Conservation (phyloP, 225 moss, liverwort and hornwort species). For the Thuidium tamariscinum region DNA sequence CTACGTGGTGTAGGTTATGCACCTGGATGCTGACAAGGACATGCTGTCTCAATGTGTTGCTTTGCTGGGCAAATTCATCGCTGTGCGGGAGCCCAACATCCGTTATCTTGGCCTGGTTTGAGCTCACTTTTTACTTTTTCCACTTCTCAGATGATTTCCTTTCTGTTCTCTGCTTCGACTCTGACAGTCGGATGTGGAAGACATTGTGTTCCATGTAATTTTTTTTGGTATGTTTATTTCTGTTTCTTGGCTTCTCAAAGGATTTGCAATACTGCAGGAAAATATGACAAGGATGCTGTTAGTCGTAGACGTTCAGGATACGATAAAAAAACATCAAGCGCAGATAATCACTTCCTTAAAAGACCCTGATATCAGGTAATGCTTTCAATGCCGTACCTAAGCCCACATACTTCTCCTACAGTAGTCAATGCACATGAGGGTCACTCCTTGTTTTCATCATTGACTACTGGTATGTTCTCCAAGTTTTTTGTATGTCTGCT, state of each 20-base stretch:
- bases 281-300: conserved; percentile 99
- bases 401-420: background rate
- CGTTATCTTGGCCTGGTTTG: conserved; percentile 93
- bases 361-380: conserved; percentile 95
- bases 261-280: conserved; percentile 53
- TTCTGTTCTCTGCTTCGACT: background rate
- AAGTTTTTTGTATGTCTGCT: background rate
- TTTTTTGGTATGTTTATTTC: background rate
- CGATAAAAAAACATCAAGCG: conserved; percentile 94
- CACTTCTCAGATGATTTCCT: background rate
- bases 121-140: background rate
- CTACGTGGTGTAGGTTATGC: conserved; percentile 71
- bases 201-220: background rate
- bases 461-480: background rate
- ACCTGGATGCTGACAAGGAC: conserved; percentile 95
- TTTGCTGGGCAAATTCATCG: conserved; percentile 89
- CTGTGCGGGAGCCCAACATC: conserved; percentile 96
- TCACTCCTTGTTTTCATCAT: background rate
- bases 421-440: background rate
- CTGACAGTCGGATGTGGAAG: background rate
- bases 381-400: background rate
- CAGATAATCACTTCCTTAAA: conserved; percentile 93
- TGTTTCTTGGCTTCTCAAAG: background rate
- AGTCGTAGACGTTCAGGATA: conserved; percentile 94
- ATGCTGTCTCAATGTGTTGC: conserved; percentile 98